phyloP scores from a whole-genome alignment of 306 rosid genomes.

The Boehmeria nivea region DNA sequence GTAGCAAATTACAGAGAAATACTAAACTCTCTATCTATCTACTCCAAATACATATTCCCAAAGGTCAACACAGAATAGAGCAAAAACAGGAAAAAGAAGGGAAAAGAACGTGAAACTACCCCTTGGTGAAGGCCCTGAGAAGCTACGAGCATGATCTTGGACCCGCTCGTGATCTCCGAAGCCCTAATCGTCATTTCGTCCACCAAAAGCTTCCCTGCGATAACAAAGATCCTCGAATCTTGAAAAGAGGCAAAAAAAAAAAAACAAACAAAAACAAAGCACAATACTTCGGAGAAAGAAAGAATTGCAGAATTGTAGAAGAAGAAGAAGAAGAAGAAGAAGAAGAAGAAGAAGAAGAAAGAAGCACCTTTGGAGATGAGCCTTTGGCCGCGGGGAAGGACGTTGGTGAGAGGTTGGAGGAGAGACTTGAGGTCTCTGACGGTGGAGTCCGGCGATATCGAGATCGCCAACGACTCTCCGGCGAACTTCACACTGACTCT shows the following conservation, averaged over 20 bases:
- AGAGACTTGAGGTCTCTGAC: conserved; percentile 71
- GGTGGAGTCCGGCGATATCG: conserved; percentile 50
- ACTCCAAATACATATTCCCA: not conserved
- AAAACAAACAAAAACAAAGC: not conserved
- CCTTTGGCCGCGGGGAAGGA: conserved; percentile 90
- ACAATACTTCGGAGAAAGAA: not conserved
- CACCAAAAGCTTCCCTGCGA: conserved; percentile 78
- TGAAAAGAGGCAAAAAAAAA: not conserved
- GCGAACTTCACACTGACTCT: conserved; percentile 62
- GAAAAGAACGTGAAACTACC: conserved; percentile 32
- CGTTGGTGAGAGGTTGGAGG: conserved; percentile 70
- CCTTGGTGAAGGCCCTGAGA: conserved; percentile 94
- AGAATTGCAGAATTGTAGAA: not conserved
- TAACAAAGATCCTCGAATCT: not conserved
- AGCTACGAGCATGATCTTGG: conserved; percentile 90
- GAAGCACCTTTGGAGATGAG: conserved; percentile 77
- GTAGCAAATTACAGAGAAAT: conserved; percentile 3
- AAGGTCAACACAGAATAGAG: too few species aligned
- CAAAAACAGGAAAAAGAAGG: not conserved
- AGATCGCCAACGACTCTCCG: conserved; percentile 45
- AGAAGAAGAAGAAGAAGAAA: conserved; percentile 10
- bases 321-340: not conserved
- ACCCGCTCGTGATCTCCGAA: conserved; percentile 53
- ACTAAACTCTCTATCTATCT: not conserved
- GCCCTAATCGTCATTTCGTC: conserved; percentile 57